Conservation (phyloP, 2,329 filamentous ascomycete genomes). For the Penicillium sp. region DNA sequence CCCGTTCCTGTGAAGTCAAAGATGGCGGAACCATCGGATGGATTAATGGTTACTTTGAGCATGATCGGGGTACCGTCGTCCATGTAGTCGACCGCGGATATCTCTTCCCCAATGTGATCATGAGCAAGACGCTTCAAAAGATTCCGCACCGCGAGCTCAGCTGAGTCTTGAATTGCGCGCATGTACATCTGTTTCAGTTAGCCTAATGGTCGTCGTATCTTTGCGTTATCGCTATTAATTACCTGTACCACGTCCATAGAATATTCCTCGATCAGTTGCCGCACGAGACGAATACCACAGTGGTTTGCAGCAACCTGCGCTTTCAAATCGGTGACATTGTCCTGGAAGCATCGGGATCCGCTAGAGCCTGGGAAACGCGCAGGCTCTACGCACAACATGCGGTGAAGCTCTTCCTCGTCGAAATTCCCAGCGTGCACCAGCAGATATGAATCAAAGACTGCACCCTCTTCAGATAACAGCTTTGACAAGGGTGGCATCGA, state of each 20-base stretch:
- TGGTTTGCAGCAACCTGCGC: slow-evolving; percentile 80
- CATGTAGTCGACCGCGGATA: slow-evolving; percentile 73
- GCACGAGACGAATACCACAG: slow-evolving; percentile 74
- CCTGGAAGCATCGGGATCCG: slow-evolving; percentile 70
- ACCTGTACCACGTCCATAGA: slow-evolving; percentile 69
- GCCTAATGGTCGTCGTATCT: not conserved
- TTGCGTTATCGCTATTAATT: not conserved
- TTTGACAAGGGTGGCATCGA: slow-evolving; percentile 61
- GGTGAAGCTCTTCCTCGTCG: slow-evolving; percentile 68
- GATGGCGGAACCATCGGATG: slow-evolving; percentile 64
- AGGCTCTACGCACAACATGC: slow-evolving; percentile 67
- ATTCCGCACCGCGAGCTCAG: slow-evolving; percentile 67
- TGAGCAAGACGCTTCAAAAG: slow-evolving; percentile 62
- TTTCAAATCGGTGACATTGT: slow-evolving; percentile 79
- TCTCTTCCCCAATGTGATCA: slow-evolving; percentile 51
- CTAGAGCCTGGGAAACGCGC: slow-evolving; percentile 69
- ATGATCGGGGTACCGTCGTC: slow-evolving; percentile 75
- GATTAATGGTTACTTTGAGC: slow-evolving; percentile 68
- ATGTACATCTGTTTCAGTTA: slow-evolving; percentile 56
- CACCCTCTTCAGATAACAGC: slow-evolving; percentile 48
- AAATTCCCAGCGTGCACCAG: slow-evolving; percentile 70
- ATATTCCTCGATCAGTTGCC: slow-evolving; percentile 69
- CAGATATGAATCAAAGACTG: slow-evolving; percentile 59
- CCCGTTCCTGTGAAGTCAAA: slow-evolving; percentile 76
- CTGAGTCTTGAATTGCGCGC: slow-evolving; percentile 73